Evolutionary conservation across 495 filamentous ascomycete species (phyloP), one percentile per base, ranked within the genome.

Genomic region (Tuber magnatum): DNA sequence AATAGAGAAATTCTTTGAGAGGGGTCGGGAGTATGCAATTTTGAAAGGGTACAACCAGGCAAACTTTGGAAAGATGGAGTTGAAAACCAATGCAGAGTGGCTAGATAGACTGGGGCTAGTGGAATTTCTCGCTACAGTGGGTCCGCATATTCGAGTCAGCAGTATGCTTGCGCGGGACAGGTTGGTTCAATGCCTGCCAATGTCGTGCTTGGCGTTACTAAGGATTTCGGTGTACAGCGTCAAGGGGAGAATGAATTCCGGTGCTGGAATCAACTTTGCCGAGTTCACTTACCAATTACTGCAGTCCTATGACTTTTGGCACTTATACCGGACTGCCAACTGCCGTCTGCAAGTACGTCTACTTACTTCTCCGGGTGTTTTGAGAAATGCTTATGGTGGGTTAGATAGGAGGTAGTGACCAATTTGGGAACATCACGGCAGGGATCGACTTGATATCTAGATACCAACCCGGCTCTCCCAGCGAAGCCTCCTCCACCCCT

Each of bases 301-400:
- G 78, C 95, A 99, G 83, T 92, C 90, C n/a, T 98, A 94, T 90
- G 95, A 99, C 83, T 99, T 93, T 90, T 97, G 92, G 91, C 83
- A 89, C 73, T 86, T 98, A 84, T 94, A 91, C 80, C 82, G 85
- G 38, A 85, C 82, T 3, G 86, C 88, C 40, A 88, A 87, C 48
- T 83, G 81, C 69, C 69, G 78, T 51, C 69, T 83, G 10, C 81
- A 82, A 48, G 81, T 82, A 73, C n/a, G 20, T 38, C 65, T 22
- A 10, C 28, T 42, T 22, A 10, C 28, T 42, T 18, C 20, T 48
- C 69, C 68, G 28, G 9, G 38, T 18, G 22, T 10, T 43, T 71
- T n/a, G 12, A 0, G 7, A 24, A 22, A 41, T 69, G 18, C 40
- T 75, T 39, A 81, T 35, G 28, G 18, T 41, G 24, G 87, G 95